Evolutionary conservation across 768 basidiomycete species (phyloP).

Genomic region (Hygrocybe punicea): DNA sequence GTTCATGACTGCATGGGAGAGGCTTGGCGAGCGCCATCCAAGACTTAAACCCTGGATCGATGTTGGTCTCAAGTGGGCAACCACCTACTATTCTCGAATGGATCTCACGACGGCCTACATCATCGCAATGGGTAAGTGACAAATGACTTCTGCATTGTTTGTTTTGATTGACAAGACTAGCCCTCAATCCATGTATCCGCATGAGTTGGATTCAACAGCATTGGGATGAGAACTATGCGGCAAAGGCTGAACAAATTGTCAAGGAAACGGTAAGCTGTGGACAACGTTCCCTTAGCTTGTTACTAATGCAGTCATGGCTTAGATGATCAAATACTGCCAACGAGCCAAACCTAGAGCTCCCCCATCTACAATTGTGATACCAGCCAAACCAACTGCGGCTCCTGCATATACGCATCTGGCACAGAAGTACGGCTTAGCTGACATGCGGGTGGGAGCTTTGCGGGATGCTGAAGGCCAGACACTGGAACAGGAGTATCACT

Average conservation of each 20-base stretch:
- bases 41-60: constrained; percentile 2
- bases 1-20: constrained; percentile 16
- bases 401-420: not conserved
- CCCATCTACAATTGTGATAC: not conserved
- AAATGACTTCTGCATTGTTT: not conserved
- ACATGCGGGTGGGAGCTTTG: not conserved
- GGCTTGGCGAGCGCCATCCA: not conserved
- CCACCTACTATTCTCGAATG: constrained; percentile 11
- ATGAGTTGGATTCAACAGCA: constrained; percentile 15
- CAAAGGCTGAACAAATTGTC: constrained; percentile 10
- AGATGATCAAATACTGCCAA: constrained; percentile 12
- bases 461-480: not conserved
- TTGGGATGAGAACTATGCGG: constrained; percentile 14
- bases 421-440: constrained; percentile 1
- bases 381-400: not conserved
- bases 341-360: not conserved
- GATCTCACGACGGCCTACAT: constrained; percentile 12
- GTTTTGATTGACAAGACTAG: constrained; percentile 5
- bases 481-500: not conserved
- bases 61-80: constrained; percentile 5
- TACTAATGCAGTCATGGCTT: not conserved
- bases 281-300: not conserved
- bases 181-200: constrained; percentile 16
- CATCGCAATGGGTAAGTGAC: constrained; percentile 10
- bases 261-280: constrained; percentile 9